Evolutionary conservation across 495 filamentous ascomycete species (phyloP), one percentile per base, ranked within the genome.

Genomic region (Cryomyces minteri): DNA sequence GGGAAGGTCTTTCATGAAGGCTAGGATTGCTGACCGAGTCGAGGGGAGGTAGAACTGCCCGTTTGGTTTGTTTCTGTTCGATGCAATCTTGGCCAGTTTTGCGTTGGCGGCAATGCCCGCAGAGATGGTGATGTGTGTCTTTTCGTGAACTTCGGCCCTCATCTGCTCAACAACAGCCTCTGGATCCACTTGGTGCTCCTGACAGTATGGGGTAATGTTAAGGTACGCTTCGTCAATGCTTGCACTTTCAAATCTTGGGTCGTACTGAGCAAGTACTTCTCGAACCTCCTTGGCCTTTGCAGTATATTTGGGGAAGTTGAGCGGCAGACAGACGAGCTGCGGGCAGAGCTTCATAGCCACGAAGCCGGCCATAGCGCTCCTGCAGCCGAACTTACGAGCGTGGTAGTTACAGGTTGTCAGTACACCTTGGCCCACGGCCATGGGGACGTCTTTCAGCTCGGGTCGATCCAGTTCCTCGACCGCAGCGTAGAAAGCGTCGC

Each of bases 201-300:
- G 45, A 54, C 88, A 90, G 55, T 93, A 98, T 40, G 82, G 63
- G 1, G 90, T 98, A 45, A 96, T 85, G 58, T 96, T 96, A 31
- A 99, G 66, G 61, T 93, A 99, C 4, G 92, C 90, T 61, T 99
- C 90, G 50, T 99, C 90, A 38, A 90, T 82, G 58, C 85, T 93
- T 4, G 87, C 85, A 49, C 82, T 88, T 59, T 96, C 84, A 52
- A 92, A 96, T 2, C 84, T 71, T 7, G 82, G 75, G 54, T 99
- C 90, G 56, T 96, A 99, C 12, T 78, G 70, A 4, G 76, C 80
- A 31, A 99, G 63, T 11, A 99, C 72, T 32, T 76, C 76, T 0
- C 90, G 78, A 30, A 95, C 77, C 55, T 96, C 90, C 48, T 80
- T 69, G 1, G 90, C 90, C 55, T 99, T 99, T 5, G 80, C 76